Base-by-base conservation (phyloP, 805 yeast genomes). In the Nakazawaea ambrosiae region DNA sequence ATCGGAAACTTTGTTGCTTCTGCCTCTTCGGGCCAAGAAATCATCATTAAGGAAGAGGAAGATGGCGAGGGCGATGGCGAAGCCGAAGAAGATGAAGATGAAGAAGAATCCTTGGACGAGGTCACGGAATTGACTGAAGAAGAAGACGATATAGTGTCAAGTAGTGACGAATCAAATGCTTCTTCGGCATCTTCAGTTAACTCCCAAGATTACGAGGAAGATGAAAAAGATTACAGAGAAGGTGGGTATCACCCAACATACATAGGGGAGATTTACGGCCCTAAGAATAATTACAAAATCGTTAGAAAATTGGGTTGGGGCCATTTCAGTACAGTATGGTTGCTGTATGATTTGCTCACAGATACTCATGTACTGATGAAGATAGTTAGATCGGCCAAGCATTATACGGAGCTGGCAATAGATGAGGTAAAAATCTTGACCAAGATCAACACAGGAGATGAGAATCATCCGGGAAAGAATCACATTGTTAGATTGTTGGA, bases 281-380 rank as follows among this genome's bases (percentile, higher is more conserved):
- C 61, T 6, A 53, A 60, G 33, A 58, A 63, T 39, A 60, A 66
- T 39, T 76, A 76, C 51, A 49, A 58, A 7, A 57, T 76, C 19
- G 60, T 73, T 16, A 58, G 82, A 20, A 78, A 78, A 51, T 58
- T 78, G 7, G 86, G 86, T 3, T 76, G 82, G 82, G 85, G 86
- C 25, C 82, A 78, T 49, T 78, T 78, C 47, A 73, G 81, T 27
- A 77, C 84, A 1, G 85, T 78, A n/a, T 78, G 84, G 84, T 54
- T 78, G 20, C 81, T 81, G 1, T 55, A 51, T 35, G 72, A 69
- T 36, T 44, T 54, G 2, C 39, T 45, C 3, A 30, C 48, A 12
- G 59, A 60, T 14, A 50, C 61, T 20, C 79, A 74, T 47, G 81
- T 74, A 40, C 84, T 84, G 17, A 62, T 78, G 46, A 78, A 78